Conservation (phyloP, 305 asterid genomes). For the Andrographis paniculata region DNA sequence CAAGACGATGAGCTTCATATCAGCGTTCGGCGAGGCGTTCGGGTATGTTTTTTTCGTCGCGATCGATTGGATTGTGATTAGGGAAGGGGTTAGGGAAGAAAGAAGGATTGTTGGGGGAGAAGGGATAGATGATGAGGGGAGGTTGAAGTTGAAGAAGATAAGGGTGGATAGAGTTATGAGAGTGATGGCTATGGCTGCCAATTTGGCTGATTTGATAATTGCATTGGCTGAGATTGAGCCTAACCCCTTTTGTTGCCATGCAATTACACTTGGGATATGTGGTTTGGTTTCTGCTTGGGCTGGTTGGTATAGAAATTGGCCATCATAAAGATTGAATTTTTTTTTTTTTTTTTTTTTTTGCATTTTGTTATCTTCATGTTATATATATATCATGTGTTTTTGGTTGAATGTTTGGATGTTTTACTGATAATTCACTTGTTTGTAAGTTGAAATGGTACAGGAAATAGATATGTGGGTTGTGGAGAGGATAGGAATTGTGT, state of each 20-base stretch:
- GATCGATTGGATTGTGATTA: constrained; percentile 48
- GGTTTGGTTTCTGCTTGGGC: constrained; percentile 98
- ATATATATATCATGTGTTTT: no score
- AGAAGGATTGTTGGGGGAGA: constrained; percentile 23
- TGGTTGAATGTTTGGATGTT: no score
- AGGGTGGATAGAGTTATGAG: constrained; percentile 81
- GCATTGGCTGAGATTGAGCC: constrained; percentile 88
- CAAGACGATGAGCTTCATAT: constrained; percentile 60
- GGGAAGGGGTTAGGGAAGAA: constrained; percentile 50
- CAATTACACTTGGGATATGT: constrained; percentile 76
- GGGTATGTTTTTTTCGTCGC: constrained; percentile 68
- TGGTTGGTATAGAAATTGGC: constrained; percentile 98
- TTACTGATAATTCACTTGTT: no score
- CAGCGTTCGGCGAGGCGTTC: constrained; percentile 88
- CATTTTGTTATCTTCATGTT: not conserved
- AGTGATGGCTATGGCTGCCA: constrained; percentile 82
- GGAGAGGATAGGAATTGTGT: no score
- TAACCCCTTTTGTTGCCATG: constrained; percentile 78
- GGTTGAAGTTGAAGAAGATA: constrained; percentile 32
- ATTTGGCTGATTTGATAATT: constrained; percentile 72
- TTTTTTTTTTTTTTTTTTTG: not conserved
- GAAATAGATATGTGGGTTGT: no score
- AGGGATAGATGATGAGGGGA: constrained; percentile 17
- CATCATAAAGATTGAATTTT: constrained; percentile 30
- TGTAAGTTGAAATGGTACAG: no score